phyloP scores from a whole-genome alignment of 305 asterid genomes.

The Plantago lanceolata region DNA sequence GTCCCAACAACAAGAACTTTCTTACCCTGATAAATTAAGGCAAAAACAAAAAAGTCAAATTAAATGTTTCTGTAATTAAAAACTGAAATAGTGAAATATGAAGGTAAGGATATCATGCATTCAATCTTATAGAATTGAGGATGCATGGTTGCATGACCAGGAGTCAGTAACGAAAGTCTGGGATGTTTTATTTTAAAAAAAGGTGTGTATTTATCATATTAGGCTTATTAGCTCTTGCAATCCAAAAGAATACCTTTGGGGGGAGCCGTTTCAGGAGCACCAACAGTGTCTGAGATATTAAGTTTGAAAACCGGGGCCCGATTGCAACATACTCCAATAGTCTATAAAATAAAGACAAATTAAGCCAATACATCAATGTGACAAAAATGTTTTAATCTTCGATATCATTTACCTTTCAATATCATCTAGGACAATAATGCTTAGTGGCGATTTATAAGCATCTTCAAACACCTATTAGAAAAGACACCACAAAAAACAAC shows the following conservation, averaged over 20 bases:
- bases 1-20: slow-evolving; percentile 87
- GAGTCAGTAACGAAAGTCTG: too few species aligned
- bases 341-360: slow-evolving; percentile 40
- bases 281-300: slow-evolving; percentile 91
- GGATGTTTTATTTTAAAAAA: too few species aligned
- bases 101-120: too few species aligned
- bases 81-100: too few species aligned
- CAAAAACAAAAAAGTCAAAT: background rate
- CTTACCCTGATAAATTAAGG: slow-evolving; percentile 63
- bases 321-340: slow-evolving; percentile 83
- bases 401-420: slow-evolving; percentile 69
- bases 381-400: slow-evolving; percentile 22
- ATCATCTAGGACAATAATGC: slow-evolving; percentile 85
- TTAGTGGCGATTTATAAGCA: slow-evolving; percentile 94
- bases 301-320: slow-evolving; percentile 94
- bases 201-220: too few species aligned
- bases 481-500: slow-evolving; percentile 24
- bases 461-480: slow-evolving; percentile 82
- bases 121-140: too few species aligned
- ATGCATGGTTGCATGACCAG: too few species aligned
- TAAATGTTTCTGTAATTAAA: too few species aligned
- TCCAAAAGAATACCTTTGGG: slow-evolving; percentile 58
- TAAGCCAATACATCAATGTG: slow-evolving; percentile 21
- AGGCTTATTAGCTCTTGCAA: background rate
- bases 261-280: slow-evolving; percentile 89